Evolutionary conservation across 768 basidiomycete genomes (phyloP).

Genomic region (Postia placenta): DNA sequence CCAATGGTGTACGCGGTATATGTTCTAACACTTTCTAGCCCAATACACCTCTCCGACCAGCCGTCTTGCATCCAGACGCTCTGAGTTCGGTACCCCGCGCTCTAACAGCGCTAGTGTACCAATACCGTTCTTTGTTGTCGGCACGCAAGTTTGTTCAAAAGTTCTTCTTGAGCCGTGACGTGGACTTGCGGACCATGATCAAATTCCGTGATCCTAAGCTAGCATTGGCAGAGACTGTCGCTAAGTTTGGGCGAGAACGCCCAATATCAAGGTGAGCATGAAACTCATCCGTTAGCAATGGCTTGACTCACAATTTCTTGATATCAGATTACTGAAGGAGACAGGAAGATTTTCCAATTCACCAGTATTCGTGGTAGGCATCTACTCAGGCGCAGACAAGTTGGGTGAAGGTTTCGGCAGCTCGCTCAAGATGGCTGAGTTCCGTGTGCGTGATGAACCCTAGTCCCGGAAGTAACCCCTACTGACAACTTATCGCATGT

Average conservation of each 20-base stretch:
- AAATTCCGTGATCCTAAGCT: conserved; percentile 82
- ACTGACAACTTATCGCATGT: conserved; percentile 4
- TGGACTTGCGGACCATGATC: conserved; percentile 74
- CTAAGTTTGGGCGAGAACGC: conserved; percentile 58
- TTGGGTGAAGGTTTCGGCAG: conserved; percentile 94
- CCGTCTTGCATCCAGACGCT: conserved; percentile 76
- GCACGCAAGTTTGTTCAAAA: conserved; percentile 88
- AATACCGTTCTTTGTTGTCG: conserved; percentile 75
- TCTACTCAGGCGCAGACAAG: conserved; percentile 77
- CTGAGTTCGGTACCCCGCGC: conserved; percentile 84
- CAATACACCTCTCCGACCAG: conserved; percentile 38
- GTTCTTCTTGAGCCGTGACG: conserved; percentile 80
- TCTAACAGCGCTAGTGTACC: conserved; percentile 83
- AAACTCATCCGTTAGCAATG: neutral
- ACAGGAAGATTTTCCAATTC: conserved; percentile 88
- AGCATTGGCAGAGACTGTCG: conserved; percentile 66
- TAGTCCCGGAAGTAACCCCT: neutral
- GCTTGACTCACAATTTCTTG: neutral
- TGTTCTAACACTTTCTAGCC: conserved; percentile 28
- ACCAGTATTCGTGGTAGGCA: conserved; percentile 93
- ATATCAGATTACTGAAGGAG: conserved; percentile 86
- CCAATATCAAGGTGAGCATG: conserved; percentile 59
- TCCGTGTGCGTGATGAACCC: conserved; percentile 49
- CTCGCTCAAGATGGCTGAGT: conserved; percentile 93
- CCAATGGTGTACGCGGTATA: neutral